Evolutionary conservation across 176 grass and related monocot genomes (phyloP).

Genomic region (Cocos nucifera): DNA sequence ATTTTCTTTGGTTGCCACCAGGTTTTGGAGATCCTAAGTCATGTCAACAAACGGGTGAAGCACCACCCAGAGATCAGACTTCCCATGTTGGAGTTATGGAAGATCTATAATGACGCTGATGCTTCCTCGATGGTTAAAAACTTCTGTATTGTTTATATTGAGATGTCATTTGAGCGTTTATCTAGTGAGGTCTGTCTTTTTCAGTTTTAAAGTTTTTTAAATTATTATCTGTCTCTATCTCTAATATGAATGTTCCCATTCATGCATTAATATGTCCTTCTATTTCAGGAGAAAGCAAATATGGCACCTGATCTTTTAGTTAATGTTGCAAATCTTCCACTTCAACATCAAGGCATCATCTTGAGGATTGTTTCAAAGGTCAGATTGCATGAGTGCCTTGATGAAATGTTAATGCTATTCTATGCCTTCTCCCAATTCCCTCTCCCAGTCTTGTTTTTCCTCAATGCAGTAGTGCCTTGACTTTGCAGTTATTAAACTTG

Average conservation of each 20-base stretch:
- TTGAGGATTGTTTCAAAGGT: conserved; percentile 85
- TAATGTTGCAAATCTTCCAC: conserved; percentile 54
- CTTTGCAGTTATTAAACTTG: too few relatives aligned
- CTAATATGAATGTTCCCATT: too few relatives aligned
- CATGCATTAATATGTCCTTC: background rate
- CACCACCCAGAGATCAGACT: conserved; percentile 57
- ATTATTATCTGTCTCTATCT: too few relatives aligned
- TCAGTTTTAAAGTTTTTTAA: conserved; percentile 4
- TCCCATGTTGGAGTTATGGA: conserved; percentile 84
- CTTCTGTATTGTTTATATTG: conserved; percentile 80
- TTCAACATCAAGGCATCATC: conserved; percentile 81
- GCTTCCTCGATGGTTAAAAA: conserved; percentile 56
- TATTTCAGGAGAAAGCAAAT: conserved; percentile 55
- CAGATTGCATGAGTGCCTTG: conserved; percentile 9
- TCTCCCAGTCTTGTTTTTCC: too few relatives aligned
- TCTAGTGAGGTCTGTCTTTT: conserved; percentile 33
- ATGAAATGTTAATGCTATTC: background rate
- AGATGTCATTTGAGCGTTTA: conserved; percentile 90
- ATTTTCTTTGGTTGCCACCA: conserved; percentile 11
- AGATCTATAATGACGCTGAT: conserved; percentile 57
- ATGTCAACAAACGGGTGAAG: conserved; percentile 92
- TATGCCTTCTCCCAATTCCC: background rate
- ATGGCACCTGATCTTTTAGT: conserved; percentile 75
- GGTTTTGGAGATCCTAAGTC: conserved; percentile 91
- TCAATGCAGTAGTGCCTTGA: too few relatives aligned